Evolutionary conservation across 139 green algal genomes (phyloP).

Genomic region (Coccomyxa sp.): DNA sequence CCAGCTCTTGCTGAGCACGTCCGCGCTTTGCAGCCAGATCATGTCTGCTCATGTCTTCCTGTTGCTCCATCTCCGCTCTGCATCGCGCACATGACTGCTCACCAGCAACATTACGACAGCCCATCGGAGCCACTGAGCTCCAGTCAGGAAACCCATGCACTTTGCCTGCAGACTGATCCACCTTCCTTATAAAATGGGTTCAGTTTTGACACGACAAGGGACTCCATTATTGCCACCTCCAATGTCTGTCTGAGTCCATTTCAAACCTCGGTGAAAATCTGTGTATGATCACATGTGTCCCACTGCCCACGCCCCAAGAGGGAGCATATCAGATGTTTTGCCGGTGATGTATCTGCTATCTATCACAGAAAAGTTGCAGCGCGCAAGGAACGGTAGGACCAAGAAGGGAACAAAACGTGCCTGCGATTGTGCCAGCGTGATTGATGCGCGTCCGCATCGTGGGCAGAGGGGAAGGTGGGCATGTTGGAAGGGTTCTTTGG

Average conservation of each 20-base stretch:
- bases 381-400: background rate
- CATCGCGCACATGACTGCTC: slow-evolving; percentile 9
- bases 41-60: background rate
- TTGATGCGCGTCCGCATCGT: slow-evolving; percentile 12
- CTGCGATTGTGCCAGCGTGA: slow-evolving; percentile 5
- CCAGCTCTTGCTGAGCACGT: background rate
- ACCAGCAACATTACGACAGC: background rate
- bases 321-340: background rate
- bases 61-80: slow-evolving; percentile 2
- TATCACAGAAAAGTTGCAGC: background rate
- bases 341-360: background rate
- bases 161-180: too few relatives aligned
- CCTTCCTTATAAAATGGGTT: too few relatives aligned
- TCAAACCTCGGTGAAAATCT: background rate
- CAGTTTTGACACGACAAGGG: background rate
- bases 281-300: background rate
- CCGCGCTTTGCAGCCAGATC: background rate
- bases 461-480: slow-evolving; percentile 57
- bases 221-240: background rate
- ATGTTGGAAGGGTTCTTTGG: slow-evolving; percentile 49
- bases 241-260: background rate
- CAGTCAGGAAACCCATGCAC: too few relatives aligned
- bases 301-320: background rate
- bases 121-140: background rate
- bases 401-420: background rate